Base-by-base conservation (phyloP, 306 rosid genomes). In the Styphnolobium japonicum region DNA sequence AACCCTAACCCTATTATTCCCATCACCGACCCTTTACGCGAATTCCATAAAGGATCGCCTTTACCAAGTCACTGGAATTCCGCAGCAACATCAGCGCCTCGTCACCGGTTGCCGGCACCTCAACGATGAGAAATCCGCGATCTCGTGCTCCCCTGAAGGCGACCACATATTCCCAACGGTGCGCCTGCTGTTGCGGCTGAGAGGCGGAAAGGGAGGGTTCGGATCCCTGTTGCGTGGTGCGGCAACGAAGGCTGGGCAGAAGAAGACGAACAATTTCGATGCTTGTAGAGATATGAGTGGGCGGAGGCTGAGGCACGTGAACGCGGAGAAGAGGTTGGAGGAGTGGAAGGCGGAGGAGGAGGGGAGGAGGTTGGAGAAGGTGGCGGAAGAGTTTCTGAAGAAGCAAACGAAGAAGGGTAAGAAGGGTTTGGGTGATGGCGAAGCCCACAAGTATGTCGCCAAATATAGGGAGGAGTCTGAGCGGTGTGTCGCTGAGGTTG, bases 251-350 rank as follows among this genome's bases (percentile, higher is more conserved):
- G 98, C 96, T 0, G 98, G 98, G 63, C 98, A 93, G 92, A 96
- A 93, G 88, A 96, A 96, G 84, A 96, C 99, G 67, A 93, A 88
- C 83, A 93, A 96, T 72, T 91, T 96, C 73, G 99, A 96, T 16
- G 99, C 99, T 0, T 96, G 99, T 72, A 84, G 99, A 31, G 98
- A 96, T 40, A 96, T 96, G 99, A 96, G 99, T 19, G 99, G 99
- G 0, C 82, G 98, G 49, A 83, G 99, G 86, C 82, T 96, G 86
- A 82, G 99, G 58, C 99, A 96, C 69, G 99, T 96, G 36, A 96
- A 96, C 69, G 98, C 98, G 0, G 99, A 96, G 94, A 93, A 90
- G 91, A 87, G 85, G 67, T 67, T 96, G 72, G 96, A 96, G 75
- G 99, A 96, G 73, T 96, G 99, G 99, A 88, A 80, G 87, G 98